Percentiles rank a stretch among this genome's conserved stretches.
phyloP scores from a whole-genome alignment of 306 rosid genomes.

The Trichosanthes cucumerina region DNA sequence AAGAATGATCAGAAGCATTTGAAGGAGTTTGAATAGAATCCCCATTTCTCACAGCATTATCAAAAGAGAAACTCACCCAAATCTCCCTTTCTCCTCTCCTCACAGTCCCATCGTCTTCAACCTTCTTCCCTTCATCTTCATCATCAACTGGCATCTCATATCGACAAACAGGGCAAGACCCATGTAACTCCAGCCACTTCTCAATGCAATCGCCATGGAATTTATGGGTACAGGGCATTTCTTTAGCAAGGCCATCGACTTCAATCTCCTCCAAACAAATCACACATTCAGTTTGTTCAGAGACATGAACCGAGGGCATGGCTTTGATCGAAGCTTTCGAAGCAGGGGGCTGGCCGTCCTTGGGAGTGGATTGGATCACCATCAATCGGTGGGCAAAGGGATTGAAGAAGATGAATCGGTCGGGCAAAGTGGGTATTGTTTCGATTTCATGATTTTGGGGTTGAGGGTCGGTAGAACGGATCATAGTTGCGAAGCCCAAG shows the following conservation, averaged over 20 bases:
- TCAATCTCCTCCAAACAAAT: conserved; percentile 67
- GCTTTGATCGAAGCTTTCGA: conserved; percentile 59
- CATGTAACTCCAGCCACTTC: conserved; percentile 72
- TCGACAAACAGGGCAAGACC: conserved; percentile 79
- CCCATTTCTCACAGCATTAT: conserved; percentile 19
- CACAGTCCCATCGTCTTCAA: conserved; percentile 18
- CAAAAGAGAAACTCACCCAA: conserved; percentile 54
- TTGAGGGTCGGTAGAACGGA: neutral
- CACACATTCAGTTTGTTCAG: conserved; percentile 40
- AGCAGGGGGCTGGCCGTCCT: conserved; percentile 63
- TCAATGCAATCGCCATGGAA: conserved; percentile 56
- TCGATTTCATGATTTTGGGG: conserved; percentile 7
- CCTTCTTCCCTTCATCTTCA: conserved; percentile 31
- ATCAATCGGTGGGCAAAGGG: conserved; percentile 47
- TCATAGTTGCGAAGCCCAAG: conserved; percentile 30
- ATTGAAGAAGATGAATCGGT: conserved; percentile 50
- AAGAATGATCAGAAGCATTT: conserved; percentile 8
- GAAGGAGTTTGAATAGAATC: conserved; percentile 21
- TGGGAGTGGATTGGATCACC: conserved; percentile 49
- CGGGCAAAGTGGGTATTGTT: neutral
- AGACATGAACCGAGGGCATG: conserved; percentile 31
- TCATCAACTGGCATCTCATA: conserved; percentile 63
- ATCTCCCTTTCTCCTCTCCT: conserved; percentile 33
- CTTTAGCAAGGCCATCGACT: conserved; percentile 34
- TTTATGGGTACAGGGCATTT: conserved; percentile 72